Evolutionary conservation across 1,284 basidiomycete species (phyloP).

Genomic region (Ganoderma multipileum): DNA sequence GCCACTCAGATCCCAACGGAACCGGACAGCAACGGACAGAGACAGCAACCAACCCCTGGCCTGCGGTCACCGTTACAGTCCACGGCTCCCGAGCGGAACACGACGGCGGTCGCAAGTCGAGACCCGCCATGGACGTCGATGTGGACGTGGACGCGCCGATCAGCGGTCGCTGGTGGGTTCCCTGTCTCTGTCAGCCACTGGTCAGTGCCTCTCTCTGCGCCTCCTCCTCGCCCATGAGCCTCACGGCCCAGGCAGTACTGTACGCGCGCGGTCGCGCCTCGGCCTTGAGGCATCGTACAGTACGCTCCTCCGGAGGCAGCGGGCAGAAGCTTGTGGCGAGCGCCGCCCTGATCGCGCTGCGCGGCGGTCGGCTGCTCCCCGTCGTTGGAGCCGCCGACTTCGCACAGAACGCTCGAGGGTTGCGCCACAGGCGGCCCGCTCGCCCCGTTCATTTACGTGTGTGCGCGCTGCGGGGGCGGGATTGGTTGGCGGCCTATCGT

Average conservation of each 20-base stretch:
- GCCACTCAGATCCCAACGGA: background rate
- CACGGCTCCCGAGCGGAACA: conserved; percentile 5
- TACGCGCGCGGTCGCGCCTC: conserved; percentile 3
- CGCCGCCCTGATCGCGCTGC: conserved; percentile 14
- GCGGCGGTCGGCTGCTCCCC: conserved; percentile 7
- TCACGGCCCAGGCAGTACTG: conserved; percentile 12
- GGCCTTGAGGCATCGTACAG: background rate
- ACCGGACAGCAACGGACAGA: background rate
- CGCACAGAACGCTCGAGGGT: conserved; percentile 8
- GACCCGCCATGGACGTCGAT: background rate
- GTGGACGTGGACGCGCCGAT: background rate
- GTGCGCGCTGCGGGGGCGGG: background rate
- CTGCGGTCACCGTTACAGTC: background rate
- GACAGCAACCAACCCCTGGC: conserved; percentile 1
- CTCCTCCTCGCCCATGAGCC: background rate
- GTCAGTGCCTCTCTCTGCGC: background rate
- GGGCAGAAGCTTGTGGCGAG: conserved; percentile 5
- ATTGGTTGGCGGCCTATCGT: background rate
- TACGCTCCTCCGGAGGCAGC: background rate
- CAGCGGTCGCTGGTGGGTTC: background rate
- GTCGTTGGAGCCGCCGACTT: conserved; percentile 3
- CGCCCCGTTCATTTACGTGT: background rate
- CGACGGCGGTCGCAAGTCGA: background rate
- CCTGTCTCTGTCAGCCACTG: background rate
- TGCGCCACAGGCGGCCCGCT: conserved; percentile 16